Base-by-base conservation (phyloP, 2,329 filamentous ascomycete species). In the Orbilia blumenaviensis region DNA sequence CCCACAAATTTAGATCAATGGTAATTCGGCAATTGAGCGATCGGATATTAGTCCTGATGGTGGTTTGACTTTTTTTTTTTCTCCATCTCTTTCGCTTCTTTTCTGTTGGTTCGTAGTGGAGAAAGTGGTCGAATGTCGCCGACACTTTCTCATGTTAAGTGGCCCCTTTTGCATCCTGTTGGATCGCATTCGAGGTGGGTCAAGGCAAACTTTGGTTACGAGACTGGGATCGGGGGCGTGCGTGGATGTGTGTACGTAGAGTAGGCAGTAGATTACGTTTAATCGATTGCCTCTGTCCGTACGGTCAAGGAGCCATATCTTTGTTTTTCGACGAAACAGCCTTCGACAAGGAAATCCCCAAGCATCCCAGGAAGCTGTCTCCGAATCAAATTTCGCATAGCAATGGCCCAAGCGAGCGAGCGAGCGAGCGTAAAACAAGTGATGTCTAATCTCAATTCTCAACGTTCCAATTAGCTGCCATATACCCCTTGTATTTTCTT, bases 1-100 rank as follows among this genome's bases (percentile, higher is more conserved):
- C 62, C 62, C 56, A 75, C 52, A 68, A 68, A 62, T 60, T 63
- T 42, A 44, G 21, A 34, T n/a, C n/a, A n/a, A n/a, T n/a, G n/a
- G n/a, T n/a, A n/a, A n/a, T n/a, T 76, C 71, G 71, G 71, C 71
- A 75, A 63, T 63, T 75, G 63, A 58, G 71, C 71, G 71, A 75
- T 75, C 72, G 72, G 64, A 69, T 44, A 67, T 68, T 75, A 36
- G 54, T 29, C 27, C 38, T 46, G 42, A 48, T 14, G 41, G 41
- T 63, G 27, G 58, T 63, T 50, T 46, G 42, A 66, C 23, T 38
- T 63, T 48, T 46, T 69, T 42, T 34, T 27, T n/a, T 34, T 50
- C 27, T 23, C 2, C 44, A n/a, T 14, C 7, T 8, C 36, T 7
- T 10, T 44, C 18, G 16, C 38, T n/a, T n/a, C n/a, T n/a, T n/a